These are phyloP conservation scores for Penicillium sp. DNA, from an alignment of 2,329 filamentous ascomycete genomes.

Conservation along the genomic window DNA sequence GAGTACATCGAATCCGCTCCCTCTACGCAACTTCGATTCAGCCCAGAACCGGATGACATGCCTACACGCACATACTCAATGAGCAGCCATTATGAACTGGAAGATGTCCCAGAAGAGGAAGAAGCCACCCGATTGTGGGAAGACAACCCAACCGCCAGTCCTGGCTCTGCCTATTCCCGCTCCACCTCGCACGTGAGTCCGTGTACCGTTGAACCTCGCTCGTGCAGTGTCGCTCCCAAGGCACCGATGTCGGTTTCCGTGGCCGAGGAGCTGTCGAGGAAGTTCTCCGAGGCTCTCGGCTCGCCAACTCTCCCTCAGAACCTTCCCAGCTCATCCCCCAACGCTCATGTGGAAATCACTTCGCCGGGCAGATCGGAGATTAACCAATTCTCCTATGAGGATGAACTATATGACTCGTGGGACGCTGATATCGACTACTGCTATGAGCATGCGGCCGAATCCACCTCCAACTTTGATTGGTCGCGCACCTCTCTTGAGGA, in stretches of 20 bases:
- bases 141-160: constrained; percentile 26
- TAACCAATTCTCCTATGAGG: constrained; percentile 20
- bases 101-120: constrained; percentile 46
- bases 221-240: constrained; percentile 15
- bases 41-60: constrained; percentile 40
- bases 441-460: constrained; percentile 57
- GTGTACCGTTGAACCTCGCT: constrained; percentile 6
- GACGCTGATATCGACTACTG: constrained; percentile 60
- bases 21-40: constrained; percentile 38
- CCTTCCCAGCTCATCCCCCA: constrained; percentile 14
- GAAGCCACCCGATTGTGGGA: constrained; percentile 33
- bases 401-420: constrained; percentile 46
- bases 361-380: constrained; percentile 15
- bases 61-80: constrained; percentile 39
- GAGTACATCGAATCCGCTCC: constrained; percentile 29
- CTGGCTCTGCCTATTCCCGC: constrained; percentile 15
- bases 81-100: constrained; percentile 38
- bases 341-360: constrained; percentile 15
- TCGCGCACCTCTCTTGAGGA: constrained; percentile 37
- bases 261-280: constrained; percentile 31
- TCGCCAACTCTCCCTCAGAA: constrained; percentile 38
- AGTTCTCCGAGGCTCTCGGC: constrained; percentile 45
- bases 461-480: constrained; percentile 59
- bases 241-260: constrained; percentile 31
- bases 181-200: constrained; percentile 17